Percentiles rank a stretch among this genome's conserved stretches.
These are phyloP conservation scores for Achlya hypogyna DNA, from an alignment of 352 stramenopile species.

Conservation along the genomic window DNA sequence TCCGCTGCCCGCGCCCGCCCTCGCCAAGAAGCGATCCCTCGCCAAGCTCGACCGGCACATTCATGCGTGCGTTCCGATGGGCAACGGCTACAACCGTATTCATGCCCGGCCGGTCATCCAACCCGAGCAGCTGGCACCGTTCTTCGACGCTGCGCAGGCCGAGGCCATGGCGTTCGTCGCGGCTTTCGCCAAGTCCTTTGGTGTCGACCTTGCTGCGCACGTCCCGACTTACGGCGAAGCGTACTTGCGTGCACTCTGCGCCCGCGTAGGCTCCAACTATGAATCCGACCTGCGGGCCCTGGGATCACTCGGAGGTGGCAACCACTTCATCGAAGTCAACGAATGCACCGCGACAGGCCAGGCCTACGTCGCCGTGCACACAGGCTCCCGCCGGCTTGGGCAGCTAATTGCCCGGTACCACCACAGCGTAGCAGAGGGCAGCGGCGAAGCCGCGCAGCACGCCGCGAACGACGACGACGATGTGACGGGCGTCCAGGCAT, in stretches of 20 bases:
- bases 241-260: not conserved
- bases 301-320: slow-evolving; percentile 23
- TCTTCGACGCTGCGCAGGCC: slow-evolving; percentile 14
- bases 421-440: slow-evolving; percentile 15
- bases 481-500: slow-evolving; percentile 7
- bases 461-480: slow-evolving; percentile 13
- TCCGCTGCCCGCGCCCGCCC: slow-evolving; percentile 21
- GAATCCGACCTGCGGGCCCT: slow-evolving; percentile 15
- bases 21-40: slow-evolving; percentile 16
- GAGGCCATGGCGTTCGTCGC: slow-evolving; percentile 18
- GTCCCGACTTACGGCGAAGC: not conserved
- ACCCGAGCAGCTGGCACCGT: slow-evolving; percentile 12
- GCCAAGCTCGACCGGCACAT: slow-evolving; percentile 21
- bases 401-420: slow-evolving; percentile 24
- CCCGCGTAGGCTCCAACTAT: slow-evolving; percentile 12
- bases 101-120: not conserved
- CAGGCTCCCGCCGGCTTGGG: slow-evolving; percentile 22
- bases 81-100: slow-evolving; percentile 16
- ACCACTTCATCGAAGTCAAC: slow-evolving; percentile 27
- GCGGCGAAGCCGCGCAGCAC: not conserved
- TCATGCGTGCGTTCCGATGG: slow-evolving; percentile 23
- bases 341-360: not conserved
- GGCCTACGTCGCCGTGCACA: slow-evolving; percentile 24
- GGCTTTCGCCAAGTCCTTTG: slow-evolving; percentile 20
- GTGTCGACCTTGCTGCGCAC: not conserved